Percentiles rank a stretch among this genome's conserved stretches.
These are phyloP conservation scores for Themeda triandra DNA, from an alignment of 176 grass and related monocot genomes.

Conservation along the genomic window DNA sequence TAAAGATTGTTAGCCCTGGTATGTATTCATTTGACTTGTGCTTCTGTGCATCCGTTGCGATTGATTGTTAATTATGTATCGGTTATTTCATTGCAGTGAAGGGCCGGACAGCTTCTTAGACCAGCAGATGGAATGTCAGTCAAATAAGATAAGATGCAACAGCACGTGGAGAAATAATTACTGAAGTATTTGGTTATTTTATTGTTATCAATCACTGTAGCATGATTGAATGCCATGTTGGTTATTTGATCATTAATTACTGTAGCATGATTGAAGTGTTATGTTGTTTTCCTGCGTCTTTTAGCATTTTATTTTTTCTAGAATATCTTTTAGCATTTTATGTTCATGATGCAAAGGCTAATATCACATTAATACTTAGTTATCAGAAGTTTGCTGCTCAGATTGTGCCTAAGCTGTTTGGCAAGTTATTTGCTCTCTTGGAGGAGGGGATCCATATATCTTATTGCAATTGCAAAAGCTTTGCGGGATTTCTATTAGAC, in stretches of 20 bases:
- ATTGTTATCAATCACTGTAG: background rate
- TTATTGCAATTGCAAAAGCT: too few species aligned
- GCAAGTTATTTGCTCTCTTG: too few species aligned
- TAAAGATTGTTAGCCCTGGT: constrained; percentile 91
- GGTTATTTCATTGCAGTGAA: constrained; percentile 42
- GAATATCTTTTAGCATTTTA: background rate
- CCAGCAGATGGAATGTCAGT: too few species aligned
- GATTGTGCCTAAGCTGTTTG: too few species aligned
- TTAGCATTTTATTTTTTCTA: background rate
- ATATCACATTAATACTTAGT: background rate
- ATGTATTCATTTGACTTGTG: constrained; percentile 17
- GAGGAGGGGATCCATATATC: too few species aligned
- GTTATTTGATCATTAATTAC: background rate
- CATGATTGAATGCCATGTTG: too few species aligned
- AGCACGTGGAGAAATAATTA: too few species aligned
- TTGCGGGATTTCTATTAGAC: too few species aligned
- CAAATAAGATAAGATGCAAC: too few species aligned
- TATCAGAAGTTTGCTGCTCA: background rate
- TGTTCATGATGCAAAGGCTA: constrained; percentile 12
- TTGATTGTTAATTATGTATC: background rate
- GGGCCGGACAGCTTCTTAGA: constrained; percentile 2
- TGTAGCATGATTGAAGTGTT: background rate
- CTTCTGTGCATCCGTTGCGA: background rate
- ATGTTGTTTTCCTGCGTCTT: background rate
- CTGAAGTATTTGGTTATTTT: too few species aligned